phyloP scores from a whole-genome alignment of 306 rosid species.

The Abrus precatorius region DNA sequence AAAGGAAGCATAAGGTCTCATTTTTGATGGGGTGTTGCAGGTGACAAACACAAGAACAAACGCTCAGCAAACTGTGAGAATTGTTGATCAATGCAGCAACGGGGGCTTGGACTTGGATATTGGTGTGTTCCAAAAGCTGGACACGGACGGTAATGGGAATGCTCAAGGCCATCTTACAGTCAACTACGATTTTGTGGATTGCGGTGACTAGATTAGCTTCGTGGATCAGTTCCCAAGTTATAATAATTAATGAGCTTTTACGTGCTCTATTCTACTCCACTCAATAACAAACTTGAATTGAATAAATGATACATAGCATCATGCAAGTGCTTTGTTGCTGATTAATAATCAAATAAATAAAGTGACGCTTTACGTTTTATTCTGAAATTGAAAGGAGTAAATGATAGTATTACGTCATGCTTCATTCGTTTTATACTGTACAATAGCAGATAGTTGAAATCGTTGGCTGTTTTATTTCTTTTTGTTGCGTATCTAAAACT shows the following conservation, averaged over 20 bases:
- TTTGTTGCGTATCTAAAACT: too few relatives aligned
- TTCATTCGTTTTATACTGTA: not conserved
- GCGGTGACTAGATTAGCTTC: conserved; percentile 47
- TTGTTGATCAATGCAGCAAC: conserved; percentile 63
- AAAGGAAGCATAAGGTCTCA: too few relatives aligned
- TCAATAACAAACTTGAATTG: not conserved
- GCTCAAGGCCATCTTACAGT: conserved; percentile 59
- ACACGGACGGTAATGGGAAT: conserved; percentile 54
- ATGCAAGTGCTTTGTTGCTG: not conserved
- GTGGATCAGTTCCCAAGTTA: not conserved
- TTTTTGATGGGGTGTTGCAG: conserved; percentile 40
- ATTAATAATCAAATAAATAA: not conserved
- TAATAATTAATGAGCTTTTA: not conserved
- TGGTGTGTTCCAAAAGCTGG: conserved; percentile 49
- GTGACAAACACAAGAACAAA: conserved; percentile 63
- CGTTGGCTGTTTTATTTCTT: too few relatives aligned
- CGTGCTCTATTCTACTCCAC: not conserved
- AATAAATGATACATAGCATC: too few relatives aligned
- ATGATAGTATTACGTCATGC: not conserved
- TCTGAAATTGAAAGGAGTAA: not conserved
- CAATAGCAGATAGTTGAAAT: too few relatives aligned
- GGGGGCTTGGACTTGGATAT: conserved; percentile 70
- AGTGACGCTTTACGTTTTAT: not conserved
- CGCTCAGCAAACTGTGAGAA: conserved; percentile 58
- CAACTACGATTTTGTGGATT: conserved; percentile 60